Evolutionary conservation across 2,329 filamentous ascomycete species (phyloP).

Genomic region (Verticillium klebahnii): DNA sequence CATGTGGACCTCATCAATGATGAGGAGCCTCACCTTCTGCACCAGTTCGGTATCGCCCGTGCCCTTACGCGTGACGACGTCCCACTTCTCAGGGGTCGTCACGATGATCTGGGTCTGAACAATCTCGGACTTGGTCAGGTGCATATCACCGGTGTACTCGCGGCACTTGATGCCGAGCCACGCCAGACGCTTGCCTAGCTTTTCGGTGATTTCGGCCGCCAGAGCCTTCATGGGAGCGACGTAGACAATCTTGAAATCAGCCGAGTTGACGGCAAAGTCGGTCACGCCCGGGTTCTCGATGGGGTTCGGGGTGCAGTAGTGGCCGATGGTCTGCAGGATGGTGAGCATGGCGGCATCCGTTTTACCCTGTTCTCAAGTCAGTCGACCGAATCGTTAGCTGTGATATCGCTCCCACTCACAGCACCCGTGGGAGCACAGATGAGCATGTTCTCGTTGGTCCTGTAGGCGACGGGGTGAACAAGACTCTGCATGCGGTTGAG

Average conservation of each 20-base stretch:
- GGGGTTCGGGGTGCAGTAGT: slow-evolving; percentile 78
- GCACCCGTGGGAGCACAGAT: slow-evolving; percentile 97
- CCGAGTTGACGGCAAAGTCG: slow-evolving; percentile 76
- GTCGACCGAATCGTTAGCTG: neutral
- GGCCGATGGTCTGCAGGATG: slow-evolving; percentile 82
- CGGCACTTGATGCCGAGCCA: slow-evolving; percentile 92
- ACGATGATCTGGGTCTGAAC: slow-evolving; percentile 96
- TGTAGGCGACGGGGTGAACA: slow-evolving; percentile 92
- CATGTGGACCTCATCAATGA: slow-evolving; percentile 99
- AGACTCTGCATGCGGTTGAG: slow-evolving; percentile 98
- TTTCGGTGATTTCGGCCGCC: slow-evolving; percentile 92
- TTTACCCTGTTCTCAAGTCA: slow-evolving; percentile 60
- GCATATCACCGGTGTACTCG: slow-evolving; percentile 97
- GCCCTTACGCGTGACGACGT: slow-evolving; percentile 94
- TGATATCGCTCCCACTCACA: slow-evolving; percentile 33
- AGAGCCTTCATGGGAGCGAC: slow-evolving; percentile 99
- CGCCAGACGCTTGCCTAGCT: slow-evolving; percentile 82
- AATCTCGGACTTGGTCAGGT: slow-evolving; percentile 94
- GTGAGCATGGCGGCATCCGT: slow-evolving; percentile 98
- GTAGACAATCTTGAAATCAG: slow-evolving; percentile 98
- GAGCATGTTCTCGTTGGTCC: slow-evolving; percentile 96
- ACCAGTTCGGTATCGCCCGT: slow-evolving; percentile 97
- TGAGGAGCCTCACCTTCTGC: slow-evolving; percentile 91
- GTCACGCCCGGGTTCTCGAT: slow-evolving; percentile 66
- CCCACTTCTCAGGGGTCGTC: slow-evolving; percentile 98